phyloP scores from a whole-genome alignment of 2,329 filamentous ascomycete genomes.

The Sordariomycetes sp. region DNA sequence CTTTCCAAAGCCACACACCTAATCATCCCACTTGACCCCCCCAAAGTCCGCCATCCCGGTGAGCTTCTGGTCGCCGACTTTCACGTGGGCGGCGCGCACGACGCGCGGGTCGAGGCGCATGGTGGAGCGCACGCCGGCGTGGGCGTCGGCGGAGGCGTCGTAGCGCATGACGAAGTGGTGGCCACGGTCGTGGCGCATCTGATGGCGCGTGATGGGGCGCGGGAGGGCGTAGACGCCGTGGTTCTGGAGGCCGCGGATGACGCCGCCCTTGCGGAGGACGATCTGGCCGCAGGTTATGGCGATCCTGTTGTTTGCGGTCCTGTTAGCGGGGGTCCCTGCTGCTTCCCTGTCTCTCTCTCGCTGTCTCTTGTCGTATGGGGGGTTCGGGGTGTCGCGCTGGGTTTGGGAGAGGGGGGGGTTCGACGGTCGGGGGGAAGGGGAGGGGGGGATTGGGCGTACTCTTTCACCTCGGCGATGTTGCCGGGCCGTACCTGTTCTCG shows the following conservation, averaged over 20 bases:
- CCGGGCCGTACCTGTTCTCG: conserved; percentile 71
- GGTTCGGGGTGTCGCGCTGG: conserved; percentile 3
- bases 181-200: conserved; percentile 71
- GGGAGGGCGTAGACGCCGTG: conserved; percentile 91
- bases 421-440: conserved; percentile 4
- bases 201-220: conserved; percentile 66
- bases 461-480: conserved; percentile 85
- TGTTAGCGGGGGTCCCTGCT: neutral
- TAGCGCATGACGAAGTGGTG: conserved; percentile 99
- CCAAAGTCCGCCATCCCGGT: conserved; percentile 39
- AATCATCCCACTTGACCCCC: conserved; percentile 36
- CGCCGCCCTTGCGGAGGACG: conserved; percentile 73
- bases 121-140: conserved; percentile 64
- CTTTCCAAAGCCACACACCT: neutral
- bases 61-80: conserved; percentile 60
- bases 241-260: conserved; percentile 86
- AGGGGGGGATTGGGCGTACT: conserved; percentile 47
- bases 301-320: conserved; percentile 47
- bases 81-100: conserved; percentile 79
- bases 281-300: conserved; percentile 74
- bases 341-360: neutral
- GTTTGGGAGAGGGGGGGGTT: conserved; percentile 2
- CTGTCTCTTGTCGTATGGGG: neutral
- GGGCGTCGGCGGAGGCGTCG: conserved; percentile 64
- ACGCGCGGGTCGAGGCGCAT: conserved; percentile 81